Conservation (phyloP, 345 rosid species). For the Combretum micranthum region DNA sequence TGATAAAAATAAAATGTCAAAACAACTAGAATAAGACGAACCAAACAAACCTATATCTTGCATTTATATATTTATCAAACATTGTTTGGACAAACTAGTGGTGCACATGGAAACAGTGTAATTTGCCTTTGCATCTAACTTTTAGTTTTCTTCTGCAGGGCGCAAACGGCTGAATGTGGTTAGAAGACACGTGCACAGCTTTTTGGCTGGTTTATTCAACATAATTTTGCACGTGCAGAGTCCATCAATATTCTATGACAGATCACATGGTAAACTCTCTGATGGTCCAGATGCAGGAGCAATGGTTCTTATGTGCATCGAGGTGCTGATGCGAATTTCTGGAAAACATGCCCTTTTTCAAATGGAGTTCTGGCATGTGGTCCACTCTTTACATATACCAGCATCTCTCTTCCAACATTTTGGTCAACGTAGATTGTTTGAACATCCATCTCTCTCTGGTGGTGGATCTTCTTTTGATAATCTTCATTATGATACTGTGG, state of each 20-base stretch:
- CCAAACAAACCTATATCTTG: too few relatives aligned
- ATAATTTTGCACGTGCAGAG: conserved; percentile 72
- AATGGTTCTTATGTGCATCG: conserved; percentile 80
- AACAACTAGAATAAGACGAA: too few relatives aligned
- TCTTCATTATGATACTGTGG: conserved; percentile 15
- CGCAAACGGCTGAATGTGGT: conserved; percentile 51
- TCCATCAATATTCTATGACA: conserved; percentile 48
- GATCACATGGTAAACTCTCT: conserved; percentile 14
- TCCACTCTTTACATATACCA: conserved; percentile 61
- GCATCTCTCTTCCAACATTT: conserved; percentile 59
- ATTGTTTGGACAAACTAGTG: too few relatives aligned
- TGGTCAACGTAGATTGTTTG: conserved; percentile 24
- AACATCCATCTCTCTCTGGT: conserved; percentile 18
- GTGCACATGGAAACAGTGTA: too few relatives aligned
- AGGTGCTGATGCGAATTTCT: conserved; percentile 71
- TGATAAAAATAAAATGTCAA: too few relatives aligned
- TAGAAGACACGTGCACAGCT: conserved; percentile 54
- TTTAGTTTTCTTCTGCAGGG: conserved; percentile 39
- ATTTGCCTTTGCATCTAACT: too few relatives aligned
- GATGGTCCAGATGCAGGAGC: conserved; percentile 72
- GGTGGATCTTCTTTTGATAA: conserved; percentile 13
- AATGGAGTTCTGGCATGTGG: conserved; percentile 70
- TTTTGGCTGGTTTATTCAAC: conserved; percentile 62
- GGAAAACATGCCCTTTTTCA: conserved; percentile 61
- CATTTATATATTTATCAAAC: too few relatives aligned